These are phyloP conservation scores for Chenopodium quinoa DNA, from an alignment of 148 eudicot species.

Conservation along the genomic window DNA sequence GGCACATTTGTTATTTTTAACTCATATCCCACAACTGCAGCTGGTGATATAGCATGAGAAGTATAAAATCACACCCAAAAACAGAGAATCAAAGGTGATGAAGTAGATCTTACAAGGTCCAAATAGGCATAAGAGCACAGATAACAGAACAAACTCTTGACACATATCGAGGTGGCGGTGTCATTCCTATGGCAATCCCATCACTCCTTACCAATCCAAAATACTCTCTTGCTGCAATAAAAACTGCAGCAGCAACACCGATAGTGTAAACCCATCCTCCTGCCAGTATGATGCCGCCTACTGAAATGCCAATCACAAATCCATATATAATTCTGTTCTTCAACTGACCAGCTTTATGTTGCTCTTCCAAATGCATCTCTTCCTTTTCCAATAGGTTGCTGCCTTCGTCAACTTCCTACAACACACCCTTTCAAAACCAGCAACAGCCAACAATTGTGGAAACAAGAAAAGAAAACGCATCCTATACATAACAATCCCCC, in stretches of 20 bases:
- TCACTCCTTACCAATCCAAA: conserved; percentile 91
- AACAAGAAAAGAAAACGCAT: neutral
- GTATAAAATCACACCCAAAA: neutral
- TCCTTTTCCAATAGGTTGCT: conserved; percentile 33
- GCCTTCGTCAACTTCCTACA: conserved; percentile 51
- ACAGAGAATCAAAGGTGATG: neutral
- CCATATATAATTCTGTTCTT: conserved; percentile 76
- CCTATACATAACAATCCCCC: neutral
- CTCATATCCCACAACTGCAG: neutral
- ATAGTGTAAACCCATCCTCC: conserved; percentile 94
- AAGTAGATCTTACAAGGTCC: conserved; percentile 72
- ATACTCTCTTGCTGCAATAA: conserved; percentile 76
- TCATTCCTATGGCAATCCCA: conserved; percentile 89
- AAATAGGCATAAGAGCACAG: conserved; percentile 76
- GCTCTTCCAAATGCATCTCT: conserved; percentile 36
- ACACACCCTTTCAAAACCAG: conserved; percentile 38
- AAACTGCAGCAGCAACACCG: conserved; percentile 68
- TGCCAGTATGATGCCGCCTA: conserved; percentile 72
- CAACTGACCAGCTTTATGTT: conserved; percentile 59
- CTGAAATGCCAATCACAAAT: conserved; percentile 70
- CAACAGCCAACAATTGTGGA: conserved; percentile 12
- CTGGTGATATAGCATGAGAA: neutral
- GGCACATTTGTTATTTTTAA: neutral
- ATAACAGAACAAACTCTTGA: conserved; percentile 89
- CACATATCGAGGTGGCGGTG: conserved; percentile 91